phyloP scores from a whole-genome alignment of 352 stramenopile species.

The Phytophthora hybrid region DNA sequence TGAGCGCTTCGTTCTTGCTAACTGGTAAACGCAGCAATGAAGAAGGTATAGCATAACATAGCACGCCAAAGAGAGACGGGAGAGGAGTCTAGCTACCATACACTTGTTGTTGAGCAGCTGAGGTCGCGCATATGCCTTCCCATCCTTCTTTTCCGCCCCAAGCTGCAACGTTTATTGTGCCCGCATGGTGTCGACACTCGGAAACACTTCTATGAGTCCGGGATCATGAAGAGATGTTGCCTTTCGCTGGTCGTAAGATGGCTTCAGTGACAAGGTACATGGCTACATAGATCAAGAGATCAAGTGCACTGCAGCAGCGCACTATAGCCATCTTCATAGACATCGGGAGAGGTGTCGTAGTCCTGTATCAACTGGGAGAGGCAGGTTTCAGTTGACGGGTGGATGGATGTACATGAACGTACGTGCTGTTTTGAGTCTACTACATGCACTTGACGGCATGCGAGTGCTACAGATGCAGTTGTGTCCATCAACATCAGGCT shows the following conservation, averaged over 20 bases:
- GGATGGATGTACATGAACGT: background rate
- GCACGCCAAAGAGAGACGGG: slow-evolving; percentile 28
- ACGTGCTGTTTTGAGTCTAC: background rate
- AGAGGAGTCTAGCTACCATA: slow-evolving; percentile 16
- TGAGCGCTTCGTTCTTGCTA: background rate
- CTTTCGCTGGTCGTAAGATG: slow-evolving; percentile 41
- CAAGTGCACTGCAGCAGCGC: background rate
- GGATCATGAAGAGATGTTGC: slow-evolving; percentile 24
- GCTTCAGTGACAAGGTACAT: slow-evolving; percentile 7
- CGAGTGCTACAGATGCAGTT: slow-evolving; percentile 2
- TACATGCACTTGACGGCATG: background rate
- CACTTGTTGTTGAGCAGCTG: slow-evolving; percentile 17
- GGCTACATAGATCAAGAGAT: background rate
- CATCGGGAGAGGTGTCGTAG: background rate
- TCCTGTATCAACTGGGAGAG: slow-evolving; percentile 3
- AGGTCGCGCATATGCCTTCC: background rate
- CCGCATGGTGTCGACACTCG: background rate
- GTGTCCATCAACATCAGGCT: slow-evolving; percentile 13
- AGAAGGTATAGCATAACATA: background rate
- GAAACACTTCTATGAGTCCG: background rate
- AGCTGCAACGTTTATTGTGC: background rate
- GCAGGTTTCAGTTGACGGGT: background rate
- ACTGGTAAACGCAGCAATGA: slow-evolving; percentile 28
- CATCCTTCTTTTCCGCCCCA: slow-evolving; percentile 5
- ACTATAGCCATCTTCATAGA: background rate